phyloP scores from a whole-genome alignment of 352 stramenopile genomes.

The Globisporangium camurandrum region DNA sequence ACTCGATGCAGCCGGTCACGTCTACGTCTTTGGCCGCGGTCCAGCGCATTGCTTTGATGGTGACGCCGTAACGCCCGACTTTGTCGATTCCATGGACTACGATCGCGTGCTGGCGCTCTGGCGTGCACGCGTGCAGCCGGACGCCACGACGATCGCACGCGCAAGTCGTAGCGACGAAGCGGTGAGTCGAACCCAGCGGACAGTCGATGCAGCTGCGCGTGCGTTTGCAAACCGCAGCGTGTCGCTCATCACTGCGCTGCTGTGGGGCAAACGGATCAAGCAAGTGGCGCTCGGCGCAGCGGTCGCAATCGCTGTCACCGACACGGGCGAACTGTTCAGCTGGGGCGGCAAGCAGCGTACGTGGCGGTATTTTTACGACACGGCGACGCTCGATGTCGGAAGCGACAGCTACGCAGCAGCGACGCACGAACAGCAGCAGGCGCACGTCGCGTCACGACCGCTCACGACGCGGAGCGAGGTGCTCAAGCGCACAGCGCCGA shows the following conservation, averaged over 20 bases:
- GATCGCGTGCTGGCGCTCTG: slow-evolving; percentile 43
- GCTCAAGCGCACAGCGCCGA: slow-evolving; percentile 44
- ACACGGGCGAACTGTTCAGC: slow-evolving; percentile 63
- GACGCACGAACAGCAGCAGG: background rate
- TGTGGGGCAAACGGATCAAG: slow-evolving; percentile 64
- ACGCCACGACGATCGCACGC: background rate
- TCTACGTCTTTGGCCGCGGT: slow-evolving; percentile 74
- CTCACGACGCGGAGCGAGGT: slow-evolving; percentile 58
- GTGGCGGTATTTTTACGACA: slow-evolving; percentile 72
- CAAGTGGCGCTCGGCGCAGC: slow-evolving; percentile 39
- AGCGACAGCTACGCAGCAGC: background rate
- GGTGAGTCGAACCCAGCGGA: slow-evolving; percentile 25
- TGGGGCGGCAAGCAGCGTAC: slow-evolving; percentile 65
- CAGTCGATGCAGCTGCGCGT: slow-evolving; percentile 25
- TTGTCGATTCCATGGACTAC: slow-evolving; percentile 75
- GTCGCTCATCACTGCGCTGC: slow-evolving; percentile 55
- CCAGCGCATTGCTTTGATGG: slow-evolving; percentile 56
- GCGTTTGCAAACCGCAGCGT: slow-evolving; percentile 48
- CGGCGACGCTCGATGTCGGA: slow-evolving; percentile 13
- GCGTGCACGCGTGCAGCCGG: slow-evolving; percentile 41
- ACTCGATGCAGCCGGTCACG: slow-evolving; percentile 64
- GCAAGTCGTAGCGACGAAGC: background rate
- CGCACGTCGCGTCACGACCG: slow-evolving; percentile 8
- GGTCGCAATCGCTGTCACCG: slow-evolving; percentile 59
- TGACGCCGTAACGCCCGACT: slow-evolving; percentile 42